Evolutionary conservation across 306 rosid genomes (phyloP), one percentile per base, ranked within the genome.

Genomic region (Citrullus colocynthis): DNA sequence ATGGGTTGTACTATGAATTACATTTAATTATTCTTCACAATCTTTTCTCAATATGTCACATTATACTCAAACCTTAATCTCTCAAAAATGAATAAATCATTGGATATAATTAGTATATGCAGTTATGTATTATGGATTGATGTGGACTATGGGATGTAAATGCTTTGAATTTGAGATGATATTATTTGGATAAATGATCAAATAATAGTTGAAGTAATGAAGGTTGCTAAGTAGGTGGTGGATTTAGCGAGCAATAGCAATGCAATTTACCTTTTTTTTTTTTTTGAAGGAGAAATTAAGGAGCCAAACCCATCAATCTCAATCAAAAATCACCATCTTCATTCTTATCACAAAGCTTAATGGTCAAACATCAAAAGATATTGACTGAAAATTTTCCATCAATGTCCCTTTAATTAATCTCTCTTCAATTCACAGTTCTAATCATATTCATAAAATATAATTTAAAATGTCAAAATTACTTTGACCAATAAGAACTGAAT

Each of bases 251-350:
- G 24, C 13, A 67, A 67, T 20, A 1, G 56, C 36, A 20, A 37
- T 44, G 8, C n/a, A 69, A 20, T 21, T 72, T 15, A 28, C 76
- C 21, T 13, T 12, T 70, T 20, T 6, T 18, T 41, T 12, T 69
- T 10, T 15, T n/a, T 32, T 2, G 2, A 7, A 12, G 7, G 39
- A 14, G 77, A 72, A 70, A 24, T 49, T 48, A 72, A 72, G 42
- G 15, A 72, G 24, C 77, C 60, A 72, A 49, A 72, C 76, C n/a
- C 76, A 49, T 72, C 76, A 49, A 72, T 72, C 60, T 72, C 56
- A 70, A 45, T 70, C 20, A 70, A 24, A 24, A 37, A 65, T 37
- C 76, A 70, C 37, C 12, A 24, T 72, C 77, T 72, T 24, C 41
- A 6, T 63, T 61, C 54, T 70, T 44, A 67, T 42, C 36, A 39